Base-by-base conservation (phyloP, 2,329 filamentous ascomycete species). In the Ceratocystis albifundus region DNA sequence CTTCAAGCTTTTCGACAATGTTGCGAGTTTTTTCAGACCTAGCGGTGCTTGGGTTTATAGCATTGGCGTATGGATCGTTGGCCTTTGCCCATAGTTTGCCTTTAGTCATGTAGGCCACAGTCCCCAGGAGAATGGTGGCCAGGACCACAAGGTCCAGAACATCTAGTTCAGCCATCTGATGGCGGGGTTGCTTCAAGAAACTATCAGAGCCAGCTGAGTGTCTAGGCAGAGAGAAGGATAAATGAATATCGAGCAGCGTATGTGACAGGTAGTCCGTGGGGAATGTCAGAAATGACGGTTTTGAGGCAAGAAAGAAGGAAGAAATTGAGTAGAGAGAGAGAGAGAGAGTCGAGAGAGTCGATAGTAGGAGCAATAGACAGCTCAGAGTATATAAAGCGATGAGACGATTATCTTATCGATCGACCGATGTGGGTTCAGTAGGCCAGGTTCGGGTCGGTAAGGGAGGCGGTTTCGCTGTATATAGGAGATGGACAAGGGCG, bases 61-160 rank as follows among this genome's bases (percentile, higher is more conserved):
- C 85, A 72, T 81, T 84, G 71, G 89, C 89, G 76, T 96, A 96
- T 28, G 93, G 90, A 75, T 96, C 91, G 74, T 94, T 94, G 70
- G 84, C 82, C 64, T 96, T 82, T 32, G 84, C 92, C 92, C 92
- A 99, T 76, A 94, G 87, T 70, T 88, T 94, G 73, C 94, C 94
- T 76, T 99, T 99, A 71, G 94, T 97, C 78, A 99, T 96, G 79
- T 97, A 99, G 74, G 93, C 94, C 69, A 92, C 75, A 61, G 91
- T 96, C 71, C 90, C 94, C 67, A 95, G 76, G 66, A 97, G 83
- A 72, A 99, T 87, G 67, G 84, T 84, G 69, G 85, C 84, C 71
- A 99, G 88, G 81, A 99, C 94, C 73, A 96, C 77, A 72, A 97
- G 82, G 82, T 99, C 94, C 79, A 99, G 80, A 30, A 91, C 96